phyloP scores from a whole-genome alignment of 1,139 yeast species.

The Protomyces arabidopsidicola region DNA sequence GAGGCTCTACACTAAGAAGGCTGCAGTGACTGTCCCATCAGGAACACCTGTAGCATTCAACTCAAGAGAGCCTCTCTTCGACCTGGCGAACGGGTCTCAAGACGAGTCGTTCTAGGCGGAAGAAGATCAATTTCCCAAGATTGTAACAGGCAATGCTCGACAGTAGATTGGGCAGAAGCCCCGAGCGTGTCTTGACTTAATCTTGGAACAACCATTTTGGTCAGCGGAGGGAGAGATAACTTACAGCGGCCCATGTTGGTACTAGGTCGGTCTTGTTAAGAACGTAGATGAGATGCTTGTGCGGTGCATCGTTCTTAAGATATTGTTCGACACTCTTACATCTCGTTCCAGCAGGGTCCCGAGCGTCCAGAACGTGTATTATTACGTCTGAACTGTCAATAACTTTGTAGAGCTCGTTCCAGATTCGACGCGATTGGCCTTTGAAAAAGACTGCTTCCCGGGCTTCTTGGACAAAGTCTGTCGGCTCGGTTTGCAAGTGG shows the following conservation, averaged over 20 bases:
- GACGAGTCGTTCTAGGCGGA: conserved; percentile 49
- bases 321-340: conserved; percentile 91
- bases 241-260: conserved; percentile 99
- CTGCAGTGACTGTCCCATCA: conserved; percentile 29
- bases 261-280: conserved; percentile 96
- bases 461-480: conserved; percentile 73
- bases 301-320: conserved; percentile 89
- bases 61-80: conserved; percentile 26
- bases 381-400: conserved; percentile 97
- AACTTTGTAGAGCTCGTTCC: conserved; percentile 92
- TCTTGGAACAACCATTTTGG: conserved; percentile 38
- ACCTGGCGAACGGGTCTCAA: conserved; percentile 41
- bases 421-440: conserved; percentile 96
- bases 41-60: conserved; percentile 20
- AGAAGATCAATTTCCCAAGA: conserved; percentile 75
- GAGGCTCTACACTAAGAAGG: conserved; percentile 43
- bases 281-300: conserved; percentile 90
- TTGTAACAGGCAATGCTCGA: conserved; percentile 73
- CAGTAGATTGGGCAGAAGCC: conserved; percentile 47
- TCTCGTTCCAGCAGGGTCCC: conserved; percentile 95
- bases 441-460: conserved; percentile 93
- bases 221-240: conserved; percentile 42
- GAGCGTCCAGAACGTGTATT: conserved; percentile 91
- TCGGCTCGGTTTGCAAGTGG: conserved; percentile 45
- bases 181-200: conserved; percentile 45